Evolutionary conservation across 331 rosid genomes (phyloP).

Genomic region (Spiraea crenata): DNA sequence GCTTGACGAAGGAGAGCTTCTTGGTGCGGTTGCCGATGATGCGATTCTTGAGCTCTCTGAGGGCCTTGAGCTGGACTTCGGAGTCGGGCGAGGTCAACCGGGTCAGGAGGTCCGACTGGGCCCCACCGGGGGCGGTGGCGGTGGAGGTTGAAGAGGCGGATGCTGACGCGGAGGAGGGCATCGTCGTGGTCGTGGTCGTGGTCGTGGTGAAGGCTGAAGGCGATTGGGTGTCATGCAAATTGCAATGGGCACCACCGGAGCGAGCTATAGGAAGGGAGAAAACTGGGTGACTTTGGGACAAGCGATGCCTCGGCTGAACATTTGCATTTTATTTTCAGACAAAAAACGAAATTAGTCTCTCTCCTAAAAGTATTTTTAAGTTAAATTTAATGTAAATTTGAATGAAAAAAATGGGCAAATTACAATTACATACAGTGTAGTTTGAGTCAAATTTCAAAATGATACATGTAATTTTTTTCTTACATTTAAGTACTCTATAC

Average conservation of each 20-base stretch:
- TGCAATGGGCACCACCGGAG: constrained; percentile 13
- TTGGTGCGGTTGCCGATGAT: constrained; percentile 91
- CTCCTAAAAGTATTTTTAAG: too few relatives aligned
- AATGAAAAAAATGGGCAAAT: too few relatives aligned
- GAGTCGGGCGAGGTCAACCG: constrained; percentile 58
- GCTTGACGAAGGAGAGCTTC: constrained; percentile 75
- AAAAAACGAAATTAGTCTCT: neutral
- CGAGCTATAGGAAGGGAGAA: neutral
- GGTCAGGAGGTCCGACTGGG: constrained; percentile 48
- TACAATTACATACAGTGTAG: too few relatives aligned
- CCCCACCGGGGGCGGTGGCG: constrained; percentile 14
- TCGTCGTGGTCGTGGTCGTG: constrained; percentile 21
- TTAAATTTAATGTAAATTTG: too few relatives aligned
- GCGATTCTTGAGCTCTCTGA: constrained; percentile 79
- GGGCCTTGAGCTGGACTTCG: constrained; percentile 70
- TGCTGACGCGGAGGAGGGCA: constrained; percentile 33
- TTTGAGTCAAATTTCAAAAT: too few relatives aligned
- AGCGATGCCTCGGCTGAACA: neutral
- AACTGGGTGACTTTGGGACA: neutral
- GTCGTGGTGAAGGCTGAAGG: constrained; percentile 6
- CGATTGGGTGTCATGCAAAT: constrained; percentile 42
- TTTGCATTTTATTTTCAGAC: neutral
- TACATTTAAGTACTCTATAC: too few relatives aligned
- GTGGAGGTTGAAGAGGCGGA: constrained; percentile 30
- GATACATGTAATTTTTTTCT: too few relatives aligned